phyloP scores from a whole-genome alignment of 192 early-diverging fungal species.

The Coemansia guatemalensis region DNA sequence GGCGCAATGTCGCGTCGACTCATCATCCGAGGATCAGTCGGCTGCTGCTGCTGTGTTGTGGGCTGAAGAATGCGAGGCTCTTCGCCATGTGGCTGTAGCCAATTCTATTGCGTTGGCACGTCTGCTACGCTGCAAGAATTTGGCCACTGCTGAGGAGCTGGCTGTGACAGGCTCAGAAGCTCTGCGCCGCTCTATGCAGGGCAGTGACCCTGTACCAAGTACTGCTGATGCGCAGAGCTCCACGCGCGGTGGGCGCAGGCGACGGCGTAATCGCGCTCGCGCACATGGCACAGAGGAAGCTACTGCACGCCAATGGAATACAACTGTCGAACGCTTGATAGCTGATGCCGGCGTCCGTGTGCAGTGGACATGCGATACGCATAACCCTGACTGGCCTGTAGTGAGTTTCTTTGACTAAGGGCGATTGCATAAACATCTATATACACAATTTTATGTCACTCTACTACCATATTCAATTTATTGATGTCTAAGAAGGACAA shows the following conservation, averaged over 20 bases:
- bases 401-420: no score
- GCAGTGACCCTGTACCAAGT: background rate
- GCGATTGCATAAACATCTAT: background rate
- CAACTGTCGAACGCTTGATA: no score
- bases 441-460: no score
- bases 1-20: background rate
- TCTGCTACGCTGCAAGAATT: background rate
- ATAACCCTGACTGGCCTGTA: no score
- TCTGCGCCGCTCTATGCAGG: constrained; percentile 1
- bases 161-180: constrained; percentile 19
- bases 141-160: constrained; percentile 7
- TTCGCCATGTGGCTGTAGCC: constrained; percentile 25
- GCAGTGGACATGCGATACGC: no score
- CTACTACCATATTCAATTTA: no score
- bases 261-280: background rate
- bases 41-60: background rate
- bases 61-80: background rate
- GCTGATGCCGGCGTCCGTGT: no score
- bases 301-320: background rate
- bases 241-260: constrained; percentile 1
- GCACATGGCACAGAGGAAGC: background rate
- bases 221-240: no score
- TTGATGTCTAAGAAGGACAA: no score
- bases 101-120: constrained; percentile 27
- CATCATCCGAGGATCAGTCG: background rate